A percentile compares a stretch with the other conserved stretches of the same genome.
Conservation (phyloP, 2,329 filamentous ascomycete species). For the Sordariomycetes sp. region DNA sequence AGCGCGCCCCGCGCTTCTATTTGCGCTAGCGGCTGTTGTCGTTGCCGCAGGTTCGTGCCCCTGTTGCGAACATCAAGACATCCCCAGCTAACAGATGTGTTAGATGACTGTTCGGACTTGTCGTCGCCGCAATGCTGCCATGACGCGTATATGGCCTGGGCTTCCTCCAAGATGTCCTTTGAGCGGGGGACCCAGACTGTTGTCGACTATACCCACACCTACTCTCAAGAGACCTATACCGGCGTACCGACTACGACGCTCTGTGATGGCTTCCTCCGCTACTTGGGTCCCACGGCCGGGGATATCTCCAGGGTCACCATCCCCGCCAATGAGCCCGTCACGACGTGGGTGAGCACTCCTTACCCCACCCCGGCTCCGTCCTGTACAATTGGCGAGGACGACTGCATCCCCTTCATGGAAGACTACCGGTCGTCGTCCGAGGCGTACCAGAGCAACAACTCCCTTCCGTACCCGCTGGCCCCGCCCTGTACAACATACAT, state of each 20-base stretch:
- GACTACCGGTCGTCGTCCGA: slow-evolving; percentile 2
- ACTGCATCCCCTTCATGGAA: slow-evolving; percentile 1
- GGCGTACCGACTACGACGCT: slow-evolving; percentile 1
- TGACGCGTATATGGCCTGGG: not conserved
- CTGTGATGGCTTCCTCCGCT: slow-evolving; percentile 2
- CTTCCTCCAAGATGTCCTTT: not conserved
- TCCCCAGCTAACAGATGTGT: not conserved
- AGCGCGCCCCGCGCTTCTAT: not conserved
- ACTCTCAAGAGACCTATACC: not conserved
- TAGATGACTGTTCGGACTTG: not conserved
- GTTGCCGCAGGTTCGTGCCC: not conserved
- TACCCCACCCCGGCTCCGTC: not conserved
- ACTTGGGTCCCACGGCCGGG: not conserved
- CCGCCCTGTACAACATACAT: slow-evolving; percentile 3
- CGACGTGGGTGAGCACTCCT: not conserved
- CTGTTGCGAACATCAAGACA: too few species aligned
- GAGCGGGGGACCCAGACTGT: not conserved
- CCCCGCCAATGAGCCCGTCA: not conserved
- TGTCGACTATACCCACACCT: not conserved
- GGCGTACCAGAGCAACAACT: slow-evolving; percentile 2
- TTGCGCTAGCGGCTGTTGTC: not conserved
- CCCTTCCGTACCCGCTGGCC: not conserved
- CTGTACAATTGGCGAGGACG: not conserved
- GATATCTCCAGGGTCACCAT: not conserved
- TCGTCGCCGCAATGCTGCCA: slow-evolving; percentile 1